Conservation (phyloP, 2,329 filamentous ascomycete species). For the Passalora sequoiae region DNA sequence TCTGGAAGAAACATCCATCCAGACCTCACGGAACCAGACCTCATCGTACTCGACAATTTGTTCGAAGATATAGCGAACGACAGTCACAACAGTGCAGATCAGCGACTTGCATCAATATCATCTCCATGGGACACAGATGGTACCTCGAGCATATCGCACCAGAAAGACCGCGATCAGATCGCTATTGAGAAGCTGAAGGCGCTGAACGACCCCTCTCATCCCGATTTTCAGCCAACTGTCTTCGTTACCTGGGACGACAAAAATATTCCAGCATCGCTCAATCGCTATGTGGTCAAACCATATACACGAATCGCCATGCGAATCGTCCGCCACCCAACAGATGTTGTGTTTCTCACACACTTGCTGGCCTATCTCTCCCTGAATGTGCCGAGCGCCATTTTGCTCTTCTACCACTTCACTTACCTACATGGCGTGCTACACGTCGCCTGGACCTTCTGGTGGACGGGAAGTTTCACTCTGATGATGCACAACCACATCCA, state of each 20-base stretch:
- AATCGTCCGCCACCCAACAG: constrained; percentile 61
- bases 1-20: constrained; percentile 12
- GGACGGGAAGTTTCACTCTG: constrained; percentile 68
- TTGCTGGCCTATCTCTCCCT: constrained; percentile 66
- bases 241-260: constrained; percentile 50
- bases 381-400: constrained; percentile 62
- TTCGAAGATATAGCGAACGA: constrained; percentile 30
- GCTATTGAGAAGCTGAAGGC: constrained; percentile 44
- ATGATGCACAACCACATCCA: constrained; percentile 86
- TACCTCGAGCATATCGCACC: background rate
- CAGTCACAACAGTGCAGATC: background rate
- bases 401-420: constrained; percentile 61
- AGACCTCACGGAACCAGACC: constrained; percentile 36
- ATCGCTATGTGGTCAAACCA: constrained; percentile 52
- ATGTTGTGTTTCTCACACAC: constrained; percentile 75
- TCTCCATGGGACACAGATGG: background rate
- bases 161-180: constrained; percentile 19
- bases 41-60: constrained; percentile 36
- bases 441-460: constrained; percentile 60
- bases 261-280: constrained; percentile 40
- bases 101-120: background rate
- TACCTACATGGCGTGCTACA: constrained; percentile 65
- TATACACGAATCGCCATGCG: constrained; percentile 54
- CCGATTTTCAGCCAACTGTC: constrained; percentile 52
- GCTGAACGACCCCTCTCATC: constrained; percentile 46